Evolutionary conservation across 2,329 filamentous ascomycete species (phyloP).

Genomic region (Leptographium galeiforme): DNA sequence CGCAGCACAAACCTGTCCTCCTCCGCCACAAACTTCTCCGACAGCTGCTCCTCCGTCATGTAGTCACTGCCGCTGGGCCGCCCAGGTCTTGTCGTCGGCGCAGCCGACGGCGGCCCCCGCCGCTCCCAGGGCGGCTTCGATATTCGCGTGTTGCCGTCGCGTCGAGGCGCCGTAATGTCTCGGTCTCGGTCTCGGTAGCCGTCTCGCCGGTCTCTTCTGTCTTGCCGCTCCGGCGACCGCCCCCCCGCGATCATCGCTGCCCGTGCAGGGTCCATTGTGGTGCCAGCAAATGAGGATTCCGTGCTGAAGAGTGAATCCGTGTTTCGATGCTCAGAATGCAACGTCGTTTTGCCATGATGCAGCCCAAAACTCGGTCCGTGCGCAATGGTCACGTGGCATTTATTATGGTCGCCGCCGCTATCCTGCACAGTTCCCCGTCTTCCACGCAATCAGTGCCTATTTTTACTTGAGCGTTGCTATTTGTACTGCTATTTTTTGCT

Average conservation of each 20-base stretch:
- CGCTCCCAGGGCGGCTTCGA: constrained; percentile 22
- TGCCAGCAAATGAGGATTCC: no score
- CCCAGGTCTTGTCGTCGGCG: constrained; percentile 13
- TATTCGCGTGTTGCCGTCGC: constrained; percentile 41
- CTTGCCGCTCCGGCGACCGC: background rate
- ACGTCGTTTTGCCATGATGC: no score
- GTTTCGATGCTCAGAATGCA: no score
- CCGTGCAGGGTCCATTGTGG: constrained; percentile 38
- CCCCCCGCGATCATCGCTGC: constrained; percentile 37
- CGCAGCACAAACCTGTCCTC: constrained; percentile 94
- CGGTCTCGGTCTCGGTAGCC: constrained; percentile 16
- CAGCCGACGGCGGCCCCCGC: constrained; percentile 13
- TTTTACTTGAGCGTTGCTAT: no score
- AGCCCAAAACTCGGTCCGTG: no score
- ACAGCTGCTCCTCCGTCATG: constrained; percentile 64
- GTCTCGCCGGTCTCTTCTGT: constrained; percentile 8
- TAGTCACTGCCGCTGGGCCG: constrained; percentile 10
- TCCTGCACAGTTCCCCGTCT: no score
- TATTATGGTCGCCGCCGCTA: no score
- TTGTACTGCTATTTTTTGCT: no score
- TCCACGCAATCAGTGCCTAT: no score
- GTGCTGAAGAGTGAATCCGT: no score
- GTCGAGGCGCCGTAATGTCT: constrained; percentile 41
- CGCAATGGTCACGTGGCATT: no score
- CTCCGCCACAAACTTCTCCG: constrained; percentile 74